These are phyloP conservation scores for Porphyrellus cyaneotinctus DNA, from an alignment of 768 basidiomycete genomes.

Conservation along the genomic window DNA sequence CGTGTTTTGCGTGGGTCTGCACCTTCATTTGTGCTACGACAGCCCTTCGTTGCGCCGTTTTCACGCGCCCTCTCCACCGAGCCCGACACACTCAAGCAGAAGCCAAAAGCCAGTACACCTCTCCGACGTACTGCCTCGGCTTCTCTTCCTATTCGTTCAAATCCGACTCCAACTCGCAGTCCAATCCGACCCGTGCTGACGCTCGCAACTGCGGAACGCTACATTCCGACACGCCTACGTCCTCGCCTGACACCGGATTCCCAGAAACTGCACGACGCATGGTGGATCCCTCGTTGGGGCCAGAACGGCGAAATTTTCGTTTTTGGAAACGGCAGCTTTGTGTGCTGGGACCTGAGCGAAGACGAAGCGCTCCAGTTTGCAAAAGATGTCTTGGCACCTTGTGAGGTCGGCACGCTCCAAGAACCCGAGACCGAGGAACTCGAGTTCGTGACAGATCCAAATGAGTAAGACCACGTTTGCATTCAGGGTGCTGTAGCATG, in stretches of 20 bases:
- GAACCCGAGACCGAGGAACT: constrained; percentile 85
- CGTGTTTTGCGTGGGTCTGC: constrained; percentile 5
- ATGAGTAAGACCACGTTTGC: constrained; percentile 53
- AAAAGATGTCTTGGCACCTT: constrained; percentile 52
- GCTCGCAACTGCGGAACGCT: constrained; percentile 79
- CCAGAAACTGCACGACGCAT: constrained; percentile 66
- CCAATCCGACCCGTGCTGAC: constrained; percentile 76
- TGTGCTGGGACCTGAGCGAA: constrained; percentile 86
- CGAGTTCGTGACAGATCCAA: constrained; percentile 89
- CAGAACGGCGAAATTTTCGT: constrained; percentile 81
- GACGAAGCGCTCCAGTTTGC: constrained; percentile 68
- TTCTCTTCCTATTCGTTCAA: constrained; percentile 80
- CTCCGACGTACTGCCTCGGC: constrained; percentile 80
- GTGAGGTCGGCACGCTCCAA: constrained; percentile 60
- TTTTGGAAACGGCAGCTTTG: constrained; percentile 84
- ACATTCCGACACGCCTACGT: constrained; percentile 62
- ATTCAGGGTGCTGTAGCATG: background rate
- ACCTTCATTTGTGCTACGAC: background rate
- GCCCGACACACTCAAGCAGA: constrained; percentile 43
- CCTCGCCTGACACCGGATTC: constrained; percentile 50
- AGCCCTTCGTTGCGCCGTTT: background rate
- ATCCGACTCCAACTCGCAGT: constrained; percentile 81
- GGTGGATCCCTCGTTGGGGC: constrained; percentile 76
- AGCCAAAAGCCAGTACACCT: constrained; percentile 79
- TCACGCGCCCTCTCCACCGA: constrained; percentile 17